phyloP scores from a whole-genome alignment of 768 basidiomycete species.

The Scleroderma citrinum region DNA sequence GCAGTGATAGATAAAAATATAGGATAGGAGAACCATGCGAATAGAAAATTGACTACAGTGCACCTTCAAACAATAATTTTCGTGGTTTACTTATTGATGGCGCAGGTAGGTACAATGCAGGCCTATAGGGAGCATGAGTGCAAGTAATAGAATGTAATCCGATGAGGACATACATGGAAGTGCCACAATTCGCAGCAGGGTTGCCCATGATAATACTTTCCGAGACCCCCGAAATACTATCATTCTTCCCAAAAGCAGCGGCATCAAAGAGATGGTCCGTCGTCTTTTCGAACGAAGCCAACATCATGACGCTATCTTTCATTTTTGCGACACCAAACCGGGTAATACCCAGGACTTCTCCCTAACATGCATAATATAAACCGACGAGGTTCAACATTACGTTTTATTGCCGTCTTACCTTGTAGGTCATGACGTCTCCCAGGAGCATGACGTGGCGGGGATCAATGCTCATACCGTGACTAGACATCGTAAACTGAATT shows the following conservation, averaged over 20 bases:
- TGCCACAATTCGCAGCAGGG: slow-evolving; percentile 89
- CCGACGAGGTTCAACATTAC: background rate
- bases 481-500: slow-evolving; percentile 95
- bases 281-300: slow-evolving; percentile 99
- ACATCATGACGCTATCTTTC: slow-evolving; percentile 99
- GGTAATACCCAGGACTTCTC: slow-evolving; percentile 96
- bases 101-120: slow-evolving; percentile 28
- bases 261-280: slow-evolving; percentile 99
- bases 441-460: slow-evolving; percentile 98
- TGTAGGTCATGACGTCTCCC: slow-evolving; percentile 98
- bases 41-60: slow-evolving; percentile 14
- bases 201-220: slow-evolving; percentile 99
- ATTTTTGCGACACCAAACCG: slow-evolving; percentile 99
- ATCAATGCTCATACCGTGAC: slow-evolving; percentile 97
- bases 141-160: background rate
- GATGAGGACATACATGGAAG: slow-evolving; percentile 68
- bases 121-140: slow-evolving; percentile 21
- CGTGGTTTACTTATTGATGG: slow-evolving; percentile 32
- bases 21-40: too few relatives aligned
- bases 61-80: slow-evolving; percentile 30
- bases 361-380: slow-evolving; percentile 41
- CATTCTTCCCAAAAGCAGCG: slow-evolving; percentile 91
- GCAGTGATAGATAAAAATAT: too few relatives aligned
- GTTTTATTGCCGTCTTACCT: slow-evolving; percentile 42
- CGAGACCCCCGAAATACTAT: slow-evolving; percentile 92